Evolutionary conservation across 495 filamentous ascomycete species (phyloP), one percentile per base, ranked within the genome.

Genomic region (Podospora bellae-mahoneyi): DNA sequence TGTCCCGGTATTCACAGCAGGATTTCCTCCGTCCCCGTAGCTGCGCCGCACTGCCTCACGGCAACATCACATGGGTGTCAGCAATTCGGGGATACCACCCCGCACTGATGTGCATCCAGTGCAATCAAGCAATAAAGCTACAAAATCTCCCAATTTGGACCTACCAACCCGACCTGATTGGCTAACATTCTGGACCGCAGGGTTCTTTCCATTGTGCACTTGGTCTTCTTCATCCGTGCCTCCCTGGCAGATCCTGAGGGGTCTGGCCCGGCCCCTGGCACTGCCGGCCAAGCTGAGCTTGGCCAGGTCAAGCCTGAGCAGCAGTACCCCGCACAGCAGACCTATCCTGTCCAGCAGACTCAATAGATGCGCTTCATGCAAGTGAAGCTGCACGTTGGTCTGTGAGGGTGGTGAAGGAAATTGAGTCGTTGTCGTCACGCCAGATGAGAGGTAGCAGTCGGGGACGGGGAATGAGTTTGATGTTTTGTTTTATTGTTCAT

Each of bases 191-290:
- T 61, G 23, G 18, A n/a, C 2, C 34, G n/a, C 44, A 79, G 78
- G 79, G 65, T 78, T 56, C 69, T 82, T 2, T 59, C 72, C 39
- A 76, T 81, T 30, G 64, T 79, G 34, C 73, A 77, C 70, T 39
- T 81, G 27, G 68, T 73, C 58, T 76, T 78, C 68, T 81, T 78
- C 70, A 74, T 77, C 68, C 72, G 64, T 60, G 71, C 74, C 57
- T 75, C 72, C 64, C 16, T 80, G 18, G 39, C 55, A 27, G 73
- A 76, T 59, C 32, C 23, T 19, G 32, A 66, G 18, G 66, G 64
- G 27, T 48, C 39, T 48, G 39, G 39, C 39, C 39, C 39, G 9
- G 28, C 54, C 30, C 32, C 18, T 60, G 39, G 39, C 39, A 48
- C 39, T 2, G 39, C 27, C 59, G 32, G 64, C 64, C 71, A 77